Percentiles rank a stretch among this genome's conserved stretches.
phyloP scores from a whole-genome alignment of 2,329 filamentous ascomycete genomes.

The Rutstroemia sp. region DNA sequence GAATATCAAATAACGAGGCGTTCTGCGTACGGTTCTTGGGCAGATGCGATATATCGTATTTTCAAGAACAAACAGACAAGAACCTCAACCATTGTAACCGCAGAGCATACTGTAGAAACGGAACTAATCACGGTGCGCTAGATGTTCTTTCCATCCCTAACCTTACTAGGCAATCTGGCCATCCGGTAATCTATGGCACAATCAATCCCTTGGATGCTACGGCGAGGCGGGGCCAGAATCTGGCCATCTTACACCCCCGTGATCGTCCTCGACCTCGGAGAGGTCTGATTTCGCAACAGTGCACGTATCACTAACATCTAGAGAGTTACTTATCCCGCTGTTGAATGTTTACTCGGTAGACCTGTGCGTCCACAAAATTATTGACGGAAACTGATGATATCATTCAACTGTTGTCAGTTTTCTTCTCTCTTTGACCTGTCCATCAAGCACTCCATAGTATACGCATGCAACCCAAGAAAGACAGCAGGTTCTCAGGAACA shows the following conservation, averaged over 20 bases:
- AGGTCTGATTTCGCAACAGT: not conserved
- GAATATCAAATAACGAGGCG: not conserved
- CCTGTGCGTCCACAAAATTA: not conserved
- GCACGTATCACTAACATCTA: no score
- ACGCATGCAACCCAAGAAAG: constrained; percentile 2
- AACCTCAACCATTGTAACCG: no score
- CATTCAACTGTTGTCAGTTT: not conserved
- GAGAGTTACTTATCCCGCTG: no score
- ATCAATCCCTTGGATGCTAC: not conserved
- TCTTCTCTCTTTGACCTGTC: not conserved
- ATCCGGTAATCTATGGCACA: not conserved
- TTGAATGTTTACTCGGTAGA: no score
- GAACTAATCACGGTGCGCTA: constrained; percentile 3
- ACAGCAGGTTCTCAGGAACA: constrained; percentile 7
- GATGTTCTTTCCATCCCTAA: not conserved
- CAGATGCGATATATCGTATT: constrained; percentile 5
- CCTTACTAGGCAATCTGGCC: not conserved
- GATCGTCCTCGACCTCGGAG: not conserved
- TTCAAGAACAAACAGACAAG: not conserved
- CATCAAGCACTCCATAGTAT: not conserved
- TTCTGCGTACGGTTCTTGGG: no score
- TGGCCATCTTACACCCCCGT: not conserved
- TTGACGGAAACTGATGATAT: not conserved
- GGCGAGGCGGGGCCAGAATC: constrained; percentile 3
- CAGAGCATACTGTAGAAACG: no score